Conservation (phyloP, 2,329 filamentous ascomycete genomes). For the Aspergillus sp. region DNA sequence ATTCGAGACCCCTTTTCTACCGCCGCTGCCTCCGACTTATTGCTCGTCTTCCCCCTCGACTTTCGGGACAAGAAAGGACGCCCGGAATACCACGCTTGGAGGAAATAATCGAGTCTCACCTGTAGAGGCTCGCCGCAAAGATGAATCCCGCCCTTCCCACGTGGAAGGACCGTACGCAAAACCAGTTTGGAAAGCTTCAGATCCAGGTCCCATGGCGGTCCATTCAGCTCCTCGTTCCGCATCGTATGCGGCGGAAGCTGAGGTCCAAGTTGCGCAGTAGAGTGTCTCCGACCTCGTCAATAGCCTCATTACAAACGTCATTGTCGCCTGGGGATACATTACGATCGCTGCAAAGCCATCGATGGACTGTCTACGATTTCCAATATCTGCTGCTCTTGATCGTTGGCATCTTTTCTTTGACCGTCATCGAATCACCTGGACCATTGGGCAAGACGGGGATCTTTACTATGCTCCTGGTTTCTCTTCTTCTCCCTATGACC, state of each 20-base stretch:
- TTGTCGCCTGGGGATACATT: conserved; percentile 79
- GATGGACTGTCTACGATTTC: conserved; percentile 78
- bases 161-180: conserved; percentile 49
- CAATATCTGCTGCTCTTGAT: conserved; percentile 77
- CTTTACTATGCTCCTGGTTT: conserved; percentile 64
- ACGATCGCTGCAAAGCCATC: conserved; percentile 70
- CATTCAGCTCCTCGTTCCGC: conserved; percentile 56
- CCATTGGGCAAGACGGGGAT: conserved; percentile 75
- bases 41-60: not conserved
- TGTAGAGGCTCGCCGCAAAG: conserved; percentile 25
- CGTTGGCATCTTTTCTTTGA: conserved; percentile 78
- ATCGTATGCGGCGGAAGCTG: conserved; percentile 66
- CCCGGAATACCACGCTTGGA: conserved; percentile 3
- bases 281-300: conserved; percentile 67
- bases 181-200: conserved; percentile 46
- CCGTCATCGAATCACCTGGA: conserved; percentile 75
- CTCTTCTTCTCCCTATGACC: conserved; percentile 78
- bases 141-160: conserved; percentile 41
- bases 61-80: not conserved
- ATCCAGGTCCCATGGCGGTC: conserved; percentile 51
- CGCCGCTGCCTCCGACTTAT: conserved; percentile 9
- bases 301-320: conserved; percentile 76
- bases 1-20: conserved; percentile 21
- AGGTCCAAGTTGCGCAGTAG: conserved; percentile 68
- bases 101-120: conserved; percentile 12